phyloP scores from a whole-genome alignment of 345 rosid species.

The Lepidium sativum region DNA sequence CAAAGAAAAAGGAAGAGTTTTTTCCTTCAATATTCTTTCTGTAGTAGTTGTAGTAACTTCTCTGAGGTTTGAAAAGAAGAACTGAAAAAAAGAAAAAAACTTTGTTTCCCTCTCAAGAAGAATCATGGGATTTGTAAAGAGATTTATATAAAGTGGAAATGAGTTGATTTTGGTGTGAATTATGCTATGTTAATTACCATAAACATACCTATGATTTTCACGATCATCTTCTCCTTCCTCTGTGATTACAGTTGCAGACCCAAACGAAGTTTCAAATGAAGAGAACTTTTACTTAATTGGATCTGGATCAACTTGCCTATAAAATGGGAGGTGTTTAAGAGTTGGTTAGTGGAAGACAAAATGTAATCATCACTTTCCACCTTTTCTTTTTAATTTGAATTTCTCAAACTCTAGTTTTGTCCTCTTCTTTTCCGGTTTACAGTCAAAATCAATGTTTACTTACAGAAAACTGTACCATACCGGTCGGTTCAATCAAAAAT shows the following conservation, averaged over 20 bases:
- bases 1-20: neutral
- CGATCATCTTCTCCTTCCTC: neutral
- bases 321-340: neutral
- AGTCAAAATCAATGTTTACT: neutral
- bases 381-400: conserved; percentile 18
- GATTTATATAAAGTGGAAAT: conserved; percentile 19
- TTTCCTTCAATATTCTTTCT: neutral
- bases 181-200: neutral
- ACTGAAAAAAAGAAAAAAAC: neutral
- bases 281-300: conserved; percentile 1
- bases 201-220: conserved; percentile 9
- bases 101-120: conserved; percentile 7
- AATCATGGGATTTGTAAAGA: conserved; percentile 26
- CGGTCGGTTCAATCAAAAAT: neutral
- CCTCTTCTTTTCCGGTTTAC: conserved; percentile 2
- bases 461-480: neutral
- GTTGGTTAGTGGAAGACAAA: conserved; percentile 30
- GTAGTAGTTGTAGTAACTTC: conserved; percentile 12
- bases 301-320: conserved; percentile 17
- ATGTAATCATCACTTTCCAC: conserved; percentile 27
- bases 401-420: neutral
- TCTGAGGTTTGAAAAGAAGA: conserved; percentile 20
- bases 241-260: conserved; percentile 6
- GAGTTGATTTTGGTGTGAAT: conserved; percentile 28
- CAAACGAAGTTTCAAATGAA: neutral